Base-by-base conservation (phyloP, 1,284 basidiomycete species). In the Mycosarcoma maydis region DNA sequence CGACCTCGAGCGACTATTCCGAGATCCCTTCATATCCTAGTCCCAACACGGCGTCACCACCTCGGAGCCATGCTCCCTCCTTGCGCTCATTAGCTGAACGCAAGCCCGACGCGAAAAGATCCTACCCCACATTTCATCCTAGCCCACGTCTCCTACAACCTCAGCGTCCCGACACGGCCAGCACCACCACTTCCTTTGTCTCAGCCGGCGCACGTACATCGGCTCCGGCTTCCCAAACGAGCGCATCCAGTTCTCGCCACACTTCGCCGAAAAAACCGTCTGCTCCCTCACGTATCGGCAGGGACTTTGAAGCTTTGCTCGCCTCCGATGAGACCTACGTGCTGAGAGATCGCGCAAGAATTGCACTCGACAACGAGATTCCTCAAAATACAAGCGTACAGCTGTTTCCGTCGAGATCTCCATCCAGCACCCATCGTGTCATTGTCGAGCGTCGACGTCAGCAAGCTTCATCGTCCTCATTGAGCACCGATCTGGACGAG, bases 301-400 rank as follows among this genome's bases (percentile, higher is more conserved):
- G 62, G 20, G 56, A 52, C 40, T 76, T 76, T 38, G 73, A 76
- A 39, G 62, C 59, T 4, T 29, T 74, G 22, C 66, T 76, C 17
- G 62, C 61, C 3, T 72, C 69, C 6, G 61, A 72, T 59, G 56
- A 76, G 44, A 76, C 73, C 19, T 68, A 60, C 41, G 57, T 71
- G 22, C 36, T 73, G 4, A 68, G 56, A 49, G 68, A 72, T 9
- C 58, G 52, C 1, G 44, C 62, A 27, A 66, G 51, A 20, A 26
- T 64, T 16, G 64, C 61, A 8, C 40, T 47, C 10, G 55, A 53
- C 20, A 46, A 47, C 16, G 66, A 54, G 19, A 56, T 56, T 6
- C 11, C 8, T 5, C 36, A n/a, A 3, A 22, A 9, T 5, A 19
- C 29, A 10, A 6, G n/a, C 24, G 40, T 16, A 27, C 50, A 29